phyloP scores from a whole-genome alignment of 208 protist genomes.

The Leishmania major region DNA sequence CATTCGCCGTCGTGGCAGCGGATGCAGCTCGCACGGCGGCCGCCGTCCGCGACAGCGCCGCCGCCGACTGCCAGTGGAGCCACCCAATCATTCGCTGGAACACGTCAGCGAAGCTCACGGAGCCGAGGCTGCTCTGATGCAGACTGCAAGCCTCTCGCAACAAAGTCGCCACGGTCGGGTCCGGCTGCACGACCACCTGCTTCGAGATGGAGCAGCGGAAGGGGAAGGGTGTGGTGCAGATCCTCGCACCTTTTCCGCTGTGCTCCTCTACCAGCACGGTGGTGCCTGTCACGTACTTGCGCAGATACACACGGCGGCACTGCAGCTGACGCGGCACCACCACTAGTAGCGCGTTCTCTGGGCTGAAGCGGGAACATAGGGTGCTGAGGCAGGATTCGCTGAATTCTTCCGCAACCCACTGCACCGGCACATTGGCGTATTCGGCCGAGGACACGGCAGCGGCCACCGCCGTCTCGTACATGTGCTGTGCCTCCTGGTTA shows the following conservation, averaged over 20 bases:
- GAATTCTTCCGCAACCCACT: conserved; percentile 79
- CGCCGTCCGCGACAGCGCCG: conserved; percentile 12
- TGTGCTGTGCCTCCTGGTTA: conserved; percentile 27
- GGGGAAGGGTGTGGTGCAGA: conserved; percentile 40
- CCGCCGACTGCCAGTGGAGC: conserved; percentile 41
- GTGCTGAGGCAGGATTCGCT: conserved; percentile 22
- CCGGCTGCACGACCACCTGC: conserved; percentile 38
- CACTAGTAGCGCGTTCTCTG: conserved; percentile 67
- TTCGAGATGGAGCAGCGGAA: conserved; percentile 46
- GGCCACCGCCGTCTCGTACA: conserved; percentile 53
- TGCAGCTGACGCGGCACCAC: conserved; percentile 62
- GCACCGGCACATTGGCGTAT: conserved; percentile 59
- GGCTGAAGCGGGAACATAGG: conserved; percentile 53
- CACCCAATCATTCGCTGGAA: conserved; percentile 50
- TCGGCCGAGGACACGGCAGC: conserved; percentile 44
- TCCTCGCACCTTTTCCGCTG: conserved; percentile 26
- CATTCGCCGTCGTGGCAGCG: not conserved
- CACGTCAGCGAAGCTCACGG: conserved; percentile 39
- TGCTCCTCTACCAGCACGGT: conserved; percentile 67
- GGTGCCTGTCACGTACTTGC: conserved; percentile 59
- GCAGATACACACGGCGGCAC: conserved; percentile 49
- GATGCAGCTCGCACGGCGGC: not conserved
- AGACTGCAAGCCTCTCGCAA: conserved; percentile 50
- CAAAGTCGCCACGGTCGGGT: conserved; percentile 47
- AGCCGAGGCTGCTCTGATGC: conserved; percentile 33